phyloP scores from a whole-genome alignment of 495 filamentous ascomycete species.

The Pseudomonodictys pantanalensis region DNA sequence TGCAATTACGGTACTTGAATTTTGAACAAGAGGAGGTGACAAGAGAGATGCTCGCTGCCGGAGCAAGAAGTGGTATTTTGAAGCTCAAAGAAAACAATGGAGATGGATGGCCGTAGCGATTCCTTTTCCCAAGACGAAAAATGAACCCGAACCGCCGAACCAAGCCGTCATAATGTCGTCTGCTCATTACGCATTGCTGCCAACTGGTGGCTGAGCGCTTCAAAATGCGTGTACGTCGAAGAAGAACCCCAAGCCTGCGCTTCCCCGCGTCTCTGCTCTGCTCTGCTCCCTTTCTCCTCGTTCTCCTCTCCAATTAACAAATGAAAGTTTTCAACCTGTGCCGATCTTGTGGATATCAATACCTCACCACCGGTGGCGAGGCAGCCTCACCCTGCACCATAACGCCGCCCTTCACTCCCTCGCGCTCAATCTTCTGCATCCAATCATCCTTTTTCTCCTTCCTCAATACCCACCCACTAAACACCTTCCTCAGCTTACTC shows the following conservation, averaged over 20 bases:
- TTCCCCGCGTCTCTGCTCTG: not conserved
- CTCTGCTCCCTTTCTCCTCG: too few relatives aligned
- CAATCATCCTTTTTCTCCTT: slow-evolving; percentile 33
- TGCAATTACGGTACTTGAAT: too few relatives aligned
- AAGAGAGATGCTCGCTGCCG: too few relatives aligned
- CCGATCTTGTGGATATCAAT: slow-evolving; percentile 25
- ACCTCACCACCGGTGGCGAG: slow-evolving; percentile 35
- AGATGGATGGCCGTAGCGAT: too few relatives aligned
- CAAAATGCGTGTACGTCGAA: not conserved
- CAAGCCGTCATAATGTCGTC: not conserved
- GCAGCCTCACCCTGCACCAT: slow-evolving; percentile 36
- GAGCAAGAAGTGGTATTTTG: too few relatives aligned
- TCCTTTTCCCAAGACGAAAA: too few relatives aligned
- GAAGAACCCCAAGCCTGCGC: not conserved
- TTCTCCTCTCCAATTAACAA: too few relatives aligned
- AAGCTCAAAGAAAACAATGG: too few relatives aligned
- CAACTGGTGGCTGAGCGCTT: not conserved
- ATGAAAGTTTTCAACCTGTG: too few relatives aligned
- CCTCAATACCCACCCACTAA: slow-evolving; percentile 35
- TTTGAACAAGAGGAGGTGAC: too few relatives aligned
- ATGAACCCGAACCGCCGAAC: too few relatives aligned
- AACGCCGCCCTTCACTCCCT: slow-evolving; percentile 30
- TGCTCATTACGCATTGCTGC: not conserved
- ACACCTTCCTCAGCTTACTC: slow-evolving; percentile 23
- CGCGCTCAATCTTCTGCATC: slow-evolving; percentile 36